phyloP scores from a whole-genome alignment of 2,329 filamentous ascomycete species.

The Alternaria hordeiaustralica region DNA sequence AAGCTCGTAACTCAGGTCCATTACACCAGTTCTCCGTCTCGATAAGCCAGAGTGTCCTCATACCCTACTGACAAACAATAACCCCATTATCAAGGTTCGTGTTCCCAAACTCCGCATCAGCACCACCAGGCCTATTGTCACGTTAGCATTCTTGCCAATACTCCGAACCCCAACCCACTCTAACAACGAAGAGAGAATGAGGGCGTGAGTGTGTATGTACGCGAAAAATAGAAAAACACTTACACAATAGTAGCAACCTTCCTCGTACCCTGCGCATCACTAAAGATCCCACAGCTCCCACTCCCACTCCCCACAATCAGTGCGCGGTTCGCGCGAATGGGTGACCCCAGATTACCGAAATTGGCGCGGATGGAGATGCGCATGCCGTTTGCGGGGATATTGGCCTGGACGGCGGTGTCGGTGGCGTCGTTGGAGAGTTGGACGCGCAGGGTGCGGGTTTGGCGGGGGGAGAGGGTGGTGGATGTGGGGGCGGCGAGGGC shows the following conservation, averaged over 20 bases:
- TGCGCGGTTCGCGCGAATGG: background rate
- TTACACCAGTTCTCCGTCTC: background rate
- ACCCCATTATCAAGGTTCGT: background rate
- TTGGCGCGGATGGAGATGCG: background rate
- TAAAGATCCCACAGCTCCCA: background rate
- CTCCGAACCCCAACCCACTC: no score
- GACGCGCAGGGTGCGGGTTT: conserved; percentile 13
- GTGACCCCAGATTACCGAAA: background rate
- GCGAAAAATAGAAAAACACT: no score
- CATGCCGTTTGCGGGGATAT: conserved; percentile 14
- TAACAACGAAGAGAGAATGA: no score
- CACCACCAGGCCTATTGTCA: background rate
- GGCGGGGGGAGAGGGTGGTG: conserved; percentile 2
- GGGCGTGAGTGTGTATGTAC: no score
- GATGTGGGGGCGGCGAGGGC: conserved; percentile 12
- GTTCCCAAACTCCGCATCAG: background rate
- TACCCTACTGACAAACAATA: background rate
- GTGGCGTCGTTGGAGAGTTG: conserved; percentile 18
- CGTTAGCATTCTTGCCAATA: background rate
- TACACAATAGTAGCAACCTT: background rate
- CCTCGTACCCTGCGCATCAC: background rate
- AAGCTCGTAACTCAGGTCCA: background rate
- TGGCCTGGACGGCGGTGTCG: conserved; percentile 18
- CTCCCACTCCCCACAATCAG: background rate
- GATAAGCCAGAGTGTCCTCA: rapidly evolving